These are phyloP conservation scores for Handroanthus guayacan DNA, from an alignment of 257 asterid species.

Conservation along the genomic window DNA sequence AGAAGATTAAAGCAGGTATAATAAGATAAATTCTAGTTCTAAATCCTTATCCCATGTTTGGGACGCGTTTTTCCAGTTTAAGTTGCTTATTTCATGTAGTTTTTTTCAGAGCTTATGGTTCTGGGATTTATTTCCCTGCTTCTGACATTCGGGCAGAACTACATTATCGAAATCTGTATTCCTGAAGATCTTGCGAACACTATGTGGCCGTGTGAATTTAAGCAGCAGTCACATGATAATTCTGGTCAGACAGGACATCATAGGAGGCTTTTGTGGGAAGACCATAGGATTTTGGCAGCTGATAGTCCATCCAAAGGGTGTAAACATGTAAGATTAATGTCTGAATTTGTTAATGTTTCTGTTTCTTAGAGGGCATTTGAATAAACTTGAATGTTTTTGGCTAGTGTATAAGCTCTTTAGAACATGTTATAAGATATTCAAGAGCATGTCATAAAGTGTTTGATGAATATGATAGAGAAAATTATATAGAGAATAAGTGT, in stretches of 20 bases:
- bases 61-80: not conserved
- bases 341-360: not conserved
- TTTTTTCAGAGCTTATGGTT: constrained; percentile 89
- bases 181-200: constrained; percentile 58
- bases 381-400: too few species aligned
- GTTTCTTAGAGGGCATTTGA: too few species aligned
- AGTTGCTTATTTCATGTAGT: constrained; percentile 3
- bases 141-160: constrained; percentile 85
- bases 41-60: not conserved
- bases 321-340: constrained; percentile 31
- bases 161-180: constrained; percentile 77
- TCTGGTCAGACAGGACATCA: constrained; percentile 20
- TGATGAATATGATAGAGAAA: too few species aligned
- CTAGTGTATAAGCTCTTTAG: too few species aligned
- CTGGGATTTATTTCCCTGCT: constrained; percentile 92
- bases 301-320: constrained; percentile 39
- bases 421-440: too few species aligned
- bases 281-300: constrained; percentile 46
- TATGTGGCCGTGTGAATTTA: constrained; percentile 74
- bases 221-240: not conserved
- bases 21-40: not conserved
- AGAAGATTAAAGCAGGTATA: constrained; percentile 87
- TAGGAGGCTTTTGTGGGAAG: constrained; percentile 49
- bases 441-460: too few species aligned
- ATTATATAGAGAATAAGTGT: too few species aligned